Base-by-base conservation (phyloP, 2,329 filamentous ascomycete genomes). In the Verticillium nonalfalfae region DNA sequence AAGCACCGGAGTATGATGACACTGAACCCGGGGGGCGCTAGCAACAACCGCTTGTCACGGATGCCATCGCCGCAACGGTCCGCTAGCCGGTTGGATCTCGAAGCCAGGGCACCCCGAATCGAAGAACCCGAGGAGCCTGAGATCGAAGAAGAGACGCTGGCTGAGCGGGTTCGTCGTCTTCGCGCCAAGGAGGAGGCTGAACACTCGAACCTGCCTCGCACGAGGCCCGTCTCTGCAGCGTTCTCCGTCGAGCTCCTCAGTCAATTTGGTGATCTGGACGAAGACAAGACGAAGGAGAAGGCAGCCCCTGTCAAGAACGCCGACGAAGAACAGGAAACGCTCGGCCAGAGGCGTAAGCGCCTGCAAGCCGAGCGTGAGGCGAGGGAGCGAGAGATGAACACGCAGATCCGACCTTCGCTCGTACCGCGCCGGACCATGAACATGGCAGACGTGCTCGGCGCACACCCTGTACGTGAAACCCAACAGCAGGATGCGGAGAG, bases 291-390 rank as follows among this genome's bases (percentile, higher is more conserved):
- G 18, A 68, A 75, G 5, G 68, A 64, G 40, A 72, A 75, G 59
- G 68, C 60, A 14, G 68, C 69, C 38, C 72, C 66, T 4, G 13
- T 31, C 15, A 74, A 74, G 56, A 63, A 63, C 21, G 71, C 68
- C 38, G 66, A 70, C 21, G 80, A 82, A 63, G 89, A 88, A 66
- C 89, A 92, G 67, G 91, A 95, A 71, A 94, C 91, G 0, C 79
- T 95, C 0, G 91, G 90, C 10, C 90, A 94, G 72, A 86, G 91
- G 11, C 86, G 90, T 0, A 86, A 85, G 34, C 84, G 91, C 33
- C 79, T 95, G 1, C 90, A 93, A 71, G 86, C 87, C 7, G 86
- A 88, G 68, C 80, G 81, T 33, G 87, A 90, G 73, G 87, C 87
- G 7, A 82, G 85, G 34, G 82, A 84, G 63, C 76, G 79, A 52